Base-by-base conservation (phyloP, 208 protist species). In the Kentomonas sorsogonicus region DNA sequence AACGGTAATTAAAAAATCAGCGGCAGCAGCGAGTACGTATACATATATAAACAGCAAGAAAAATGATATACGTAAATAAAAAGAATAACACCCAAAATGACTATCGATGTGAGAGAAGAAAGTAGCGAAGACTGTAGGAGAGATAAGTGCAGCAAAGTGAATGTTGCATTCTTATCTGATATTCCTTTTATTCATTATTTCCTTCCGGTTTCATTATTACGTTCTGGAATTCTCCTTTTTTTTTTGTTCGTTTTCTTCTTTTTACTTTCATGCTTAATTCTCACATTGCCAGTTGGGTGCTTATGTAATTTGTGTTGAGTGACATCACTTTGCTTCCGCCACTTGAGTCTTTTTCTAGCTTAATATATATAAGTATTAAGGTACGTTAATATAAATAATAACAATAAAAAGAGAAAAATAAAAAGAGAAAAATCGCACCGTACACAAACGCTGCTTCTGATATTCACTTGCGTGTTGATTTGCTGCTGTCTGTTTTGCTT, bases 401-500 rank as follows among this genome's bases (percentile, higher is more conserved):
- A 47, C 5, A 26, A 47, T 47, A 15, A 47, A 5, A 47, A 47
- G 16, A 47, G 7, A 47, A 47, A 47, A 15, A 15, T 5, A 47
- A 47, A 47, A 5, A 47, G 16, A 47, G 7, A 47, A 47, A 47
- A 26, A 47, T 20, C n/a, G 15, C 5, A 47, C 16, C n/a, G 43
- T 47, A 26, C 23, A 47, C 11, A 36, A 47, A 47, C n/a, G n/a
- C n/a, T n/a, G n/a, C n/a, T n/a, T n/a, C n/a, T n/a, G n/a, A n/a
- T n/a, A n/a, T n/a, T n/a, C n/a, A n/a, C n/a, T n/a, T n/a, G n/a
- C n/a, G n/a, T n/a, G n/a, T n/a, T n/a, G n/a, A n/a, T n/a, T n/a
- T n/a, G n/a, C n/a, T n/a, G n/a, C n/a, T n/a, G n/a, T n/a, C 33
- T 36, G 33, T 47, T 47, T 47, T 47, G 5, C 16, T 47, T 47